phyloP scores from a whole-genome alignment of 164 flowering plant species.

The Liriodendron chinense region DNA sequence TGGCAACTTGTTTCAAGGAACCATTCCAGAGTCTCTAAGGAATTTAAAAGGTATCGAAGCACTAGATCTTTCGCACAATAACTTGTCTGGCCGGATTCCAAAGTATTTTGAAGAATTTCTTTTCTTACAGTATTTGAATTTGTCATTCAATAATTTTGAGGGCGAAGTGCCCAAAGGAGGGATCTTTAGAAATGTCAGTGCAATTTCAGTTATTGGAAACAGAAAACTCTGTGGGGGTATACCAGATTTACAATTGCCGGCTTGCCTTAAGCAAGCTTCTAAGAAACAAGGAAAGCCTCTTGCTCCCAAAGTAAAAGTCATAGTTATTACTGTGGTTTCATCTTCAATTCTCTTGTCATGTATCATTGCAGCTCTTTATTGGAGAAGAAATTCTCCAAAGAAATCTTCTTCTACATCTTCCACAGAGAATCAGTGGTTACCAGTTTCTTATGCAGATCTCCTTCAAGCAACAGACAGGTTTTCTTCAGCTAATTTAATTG shows the following conservation, averaged over 20 bases:
- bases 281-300: background rate
- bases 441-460: conserved; percentile 18
- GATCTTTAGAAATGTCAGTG: background rate
- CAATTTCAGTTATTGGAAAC: conserved; percentile 1
- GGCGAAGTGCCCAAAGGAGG: conserved; percentile 8
- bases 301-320: background rate
- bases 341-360: background rate
- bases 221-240: background rate
- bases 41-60: background rate
- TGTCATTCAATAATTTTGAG: background rate
- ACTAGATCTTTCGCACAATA: conserved; percentile 1
- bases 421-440: background rate
- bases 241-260: too few species aligned
- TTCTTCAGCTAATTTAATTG: conserved; percentile 12
- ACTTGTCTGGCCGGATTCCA: background rate
- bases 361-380: background rate
- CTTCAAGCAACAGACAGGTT: conserved; percentile 17
- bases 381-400: conserved; percentile 4
- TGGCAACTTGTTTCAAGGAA: too few species aligned
- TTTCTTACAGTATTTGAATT: background rate
- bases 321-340: background rate
- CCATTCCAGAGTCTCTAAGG: background rate
- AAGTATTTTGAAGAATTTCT: background rate
- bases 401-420: background rate
- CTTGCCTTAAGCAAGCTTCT: too few species aligned